Percentiles rank a stretch among this genome's conserved stretches.
phyloP scores from a whole-genome alignment of 352 stramenopile species.

The Paralagenidium karlingii region DNA sequence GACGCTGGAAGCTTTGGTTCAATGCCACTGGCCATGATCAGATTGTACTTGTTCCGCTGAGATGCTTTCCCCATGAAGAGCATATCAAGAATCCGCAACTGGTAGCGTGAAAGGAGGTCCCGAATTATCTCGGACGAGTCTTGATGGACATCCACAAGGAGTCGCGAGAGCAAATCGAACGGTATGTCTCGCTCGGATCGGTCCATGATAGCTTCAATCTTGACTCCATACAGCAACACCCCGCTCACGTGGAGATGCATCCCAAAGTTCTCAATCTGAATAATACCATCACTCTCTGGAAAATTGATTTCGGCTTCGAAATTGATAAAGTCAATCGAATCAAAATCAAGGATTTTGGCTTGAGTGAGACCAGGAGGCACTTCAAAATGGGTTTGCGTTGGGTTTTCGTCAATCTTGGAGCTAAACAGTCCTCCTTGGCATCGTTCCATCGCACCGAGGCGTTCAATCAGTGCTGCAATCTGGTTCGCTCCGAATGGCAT shows the following conservation, averaged over 20 bases:
- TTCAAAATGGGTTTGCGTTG: slow-evolving; percentile 77
- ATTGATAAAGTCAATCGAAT: slow-evolving; percentile 95
- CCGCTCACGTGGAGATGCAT: slow-evolving; percentile 73
- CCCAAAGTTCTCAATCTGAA: slow-evolving; percentile 96
- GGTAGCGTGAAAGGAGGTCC: slow-evolving; percentile 91
- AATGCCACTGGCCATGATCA: slow-evolving; percentile 94
- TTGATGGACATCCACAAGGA: slow-evolving; percentile 94
- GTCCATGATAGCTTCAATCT: slow-evolving; percentile 96
- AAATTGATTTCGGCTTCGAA: slow-evolving; percentile 98
- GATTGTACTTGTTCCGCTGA: slow-evolving; percentile 95
- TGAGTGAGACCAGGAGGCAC: slow-evolving; percentile 89
- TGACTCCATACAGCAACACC: slow-evolving; percentile 62
- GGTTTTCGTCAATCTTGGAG: slow-evolving; percentile 82
- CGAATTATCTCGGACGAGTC: slow-evolving; percentile 94
- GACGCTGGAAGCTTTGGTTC: slow-evolving; percentile 91
- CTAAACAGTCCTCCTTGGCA: slow-evolving; percentile 96
- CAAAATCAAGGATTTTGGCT: slow-evolving; percentile 96
- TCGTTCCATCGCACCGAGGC: slow-evolving; percentile 90
- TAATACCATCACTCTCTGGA: slow-evolving; percentile 86
- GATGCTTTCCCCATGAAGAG: slow-evolving; percentile 91
- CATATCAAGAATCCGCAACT: slow-evolving; percentile 91
- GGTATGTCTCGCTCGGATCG: slow-evolving; percentile 93
- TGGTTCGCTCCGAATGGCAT: slow-evolving; percentile 96
- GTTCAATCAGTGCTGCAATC: slow-evolving; percentile 95
- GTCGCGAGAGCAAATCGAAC: slow-evolving; percentile 88